Evolutionary conservation across 179 eudicot genomes (phyloP).

Genomic region (Gypsophila paniculata): DNA sequence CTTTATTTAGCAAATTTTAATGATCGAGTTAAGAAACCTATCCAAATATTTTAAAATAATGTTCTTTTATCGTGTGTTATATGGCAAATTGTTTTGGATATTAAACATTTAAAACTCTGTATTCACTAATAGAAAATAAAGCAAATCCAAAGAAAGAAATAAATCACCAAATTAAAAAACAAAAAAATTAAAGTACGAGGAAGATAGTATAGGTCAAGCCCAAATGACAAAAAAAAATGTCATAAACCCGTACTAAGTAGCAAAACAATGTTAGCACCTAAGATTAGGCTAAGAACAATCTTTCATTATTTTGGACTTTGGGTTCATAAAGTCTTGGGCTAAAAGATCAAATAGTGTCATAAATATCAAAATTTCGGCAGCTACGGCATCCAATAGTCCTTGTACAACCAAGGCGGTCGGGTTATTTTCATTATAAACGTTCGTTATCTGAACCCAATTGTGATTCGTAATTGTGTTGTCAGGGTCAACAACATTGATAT

Average conservation of each 20-base stretch:
- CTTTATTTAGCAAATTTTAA: no score
- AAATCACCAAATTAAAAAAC: background rate
- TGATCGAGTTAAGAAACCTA: no score
- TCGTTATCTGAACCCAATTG: conserved; percentile 35
- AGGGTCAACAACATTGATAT: conserved; percentile 31
- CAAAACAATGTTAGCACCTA: conserved; percentile 23
- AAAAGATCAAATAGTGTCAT: conserved; percentile 41
- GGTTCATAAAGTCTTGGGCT: conserved; percentile 42
- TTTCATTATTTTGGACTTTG: conserved; percentile 24
- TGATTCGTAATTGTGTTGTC: conserved; percentile 35
- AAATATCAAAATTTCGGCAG: conserved; percentile 35
- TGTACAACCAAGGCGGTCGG: conserved; percentile 35
- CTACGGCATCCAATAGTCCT: conserved; percentile 30
- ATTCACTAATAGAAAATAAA: no score
- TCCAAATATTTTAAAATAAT: no score
- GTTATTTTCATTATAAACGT: conserved; percentile 25
- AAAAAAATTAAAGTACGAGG: background rate
- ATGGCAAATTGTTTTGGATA: no score
- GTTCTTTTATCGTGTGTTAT: no score
- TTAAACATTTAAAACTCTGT: no score
- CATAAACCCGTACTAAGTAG: conserved; percentile 41
- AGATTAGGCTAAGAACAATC: no score
- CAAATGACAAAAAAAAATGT: conserved; percentile 34
- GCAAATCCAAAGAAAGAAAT: no score
- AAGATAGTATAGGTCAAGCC: conserved; percentile 22